Percentiles rank a stretch among this genome's conserved stretches.
phyloP scores from a whole-genome alignment of 441 rosid species.

The Cnidoscolus chayamansa region DNA sequence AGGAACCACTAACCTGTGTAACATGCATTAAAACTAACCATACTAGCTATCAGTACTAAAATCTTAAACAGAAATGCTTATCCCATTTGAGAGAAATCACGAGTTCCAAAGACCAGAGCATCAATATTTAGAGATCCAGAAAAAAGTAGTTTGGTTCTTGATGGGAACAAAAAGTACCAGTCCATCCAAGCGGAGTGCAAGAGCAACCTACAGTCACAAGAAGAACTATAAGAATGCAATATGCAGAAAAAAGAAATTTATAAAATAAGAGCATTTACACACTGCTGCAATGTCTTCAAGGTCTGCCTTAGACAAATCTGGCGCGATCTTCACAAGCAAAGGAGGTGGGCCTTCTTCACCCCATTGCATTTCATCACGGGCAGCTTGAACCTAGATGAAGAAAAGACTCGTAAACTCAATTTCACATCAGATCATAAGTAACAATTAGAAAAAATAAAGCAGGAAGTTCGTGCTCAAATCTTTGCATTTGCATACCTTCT shows the following conservation, averaged over 20 bases:
- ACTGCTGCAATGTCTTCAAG: conserved; percentile 98
- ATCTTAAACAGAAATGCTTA: neutral
- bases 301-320: conserved; percentile 90
- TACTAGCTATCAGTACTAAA: neutral
- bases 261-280: conserved; percentile 25
- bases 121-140: neutral
- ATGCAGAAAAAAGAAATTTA: conserved; percentile 7
- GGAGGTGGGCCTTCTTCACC: conserved; percentile 99
- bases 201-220: conserved; percentile 67
- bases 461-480: conserved; percentile 6
- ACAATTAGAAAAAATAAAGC: neutral
- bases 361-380: conserved; percentile 99
- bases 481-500: conserved; percentile 65
- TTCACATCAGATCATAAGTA: neutral
- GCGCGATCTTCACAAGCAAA: conserved; percentile 91
- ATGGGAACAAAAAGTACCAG: conserved; percentile 50
- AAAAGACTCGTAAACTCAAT: conserved; percentile 8
- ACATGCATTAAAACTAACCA: neutral
- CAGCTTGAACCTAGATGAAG: conserved; percentile 74
- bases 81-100: neutral
- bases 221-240: conserved; percentile 30
- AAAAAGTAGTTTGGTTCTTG: neutral
- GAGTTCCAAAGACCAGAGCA: neutral
- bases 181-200: conserved; percentile 93
- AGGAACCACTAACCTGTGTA: neutral